phyloP scores from a whole-genome alignment of 1,139 yeast species.

The Hanseniaspora uvarum region DNA sequence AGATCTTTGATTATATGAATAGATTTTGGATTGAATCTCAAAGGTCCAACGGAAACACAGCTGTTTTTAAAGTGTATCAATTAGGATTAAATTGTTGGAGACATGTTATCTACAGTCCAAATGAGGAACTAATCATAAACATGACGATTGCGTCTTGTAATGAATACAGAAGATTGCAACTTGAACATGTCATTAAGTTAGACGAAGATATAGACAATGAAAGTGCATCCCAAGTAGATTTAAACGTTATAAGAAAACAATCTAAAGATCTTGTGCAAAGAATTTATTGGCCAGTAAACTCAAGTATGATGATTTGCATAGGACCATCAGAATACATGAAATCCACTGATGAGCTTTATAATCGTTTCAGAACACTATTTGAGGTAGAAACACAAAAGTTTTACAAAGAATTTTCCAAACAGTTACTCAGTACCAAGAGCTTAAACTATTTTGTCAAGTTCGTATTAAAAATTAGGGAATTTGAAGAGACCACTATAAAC shows the following conservation, averaged over 20 bases:
- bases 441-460: slow-evolving; percentile 15
- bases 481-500: slow-evolving; percentile 11
- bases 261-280: slow-evolving; percentile 13
- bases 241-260: background rate
- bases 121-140: slow-evolving; percentile 52
- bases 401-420: slow-evolving; percentile 7
- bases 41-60: slow-evolving; percentile 87
- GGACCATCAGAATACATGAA: slow-evolving; percentile 16
- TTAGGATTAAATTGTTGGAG: slow-evolving; percentile 84
- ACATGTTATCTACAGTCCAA: slow-evolving; percentile 56
- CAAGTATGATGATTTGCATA: slow-evolving; percentile 16
- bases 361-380: slow-evolving; percentile 13
- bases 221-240: background rate
- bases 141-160: slow-evolving; percentile 37
- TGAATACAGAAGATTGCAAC: slow-evolving; percentile 12
- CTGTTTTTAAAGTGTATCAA: slow-evolving; percentile 83
- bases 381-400: slow-evolving; percentile 7
- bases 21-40: slow-evolving; percentile 97
- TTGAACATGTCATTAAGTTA: slow-evolving; percentile 6
- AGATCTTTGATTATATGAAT: slow-evolving; percentile 90
- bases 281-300: slow-evolving; percentile 15
- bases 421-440: slow-evolving; percentile 1
- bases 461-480: slow-evolving; percentile 12
- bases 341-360: slow-evolving; percentile 15
- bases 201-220: slow-evolving; percentile 1